Evolutionary conservation across 2,329 filamentous ascomycete genomes (phyloP), one percentile per base, ranked within the genome.

Genomic region (Arthrobotrys conoides): DNA sequence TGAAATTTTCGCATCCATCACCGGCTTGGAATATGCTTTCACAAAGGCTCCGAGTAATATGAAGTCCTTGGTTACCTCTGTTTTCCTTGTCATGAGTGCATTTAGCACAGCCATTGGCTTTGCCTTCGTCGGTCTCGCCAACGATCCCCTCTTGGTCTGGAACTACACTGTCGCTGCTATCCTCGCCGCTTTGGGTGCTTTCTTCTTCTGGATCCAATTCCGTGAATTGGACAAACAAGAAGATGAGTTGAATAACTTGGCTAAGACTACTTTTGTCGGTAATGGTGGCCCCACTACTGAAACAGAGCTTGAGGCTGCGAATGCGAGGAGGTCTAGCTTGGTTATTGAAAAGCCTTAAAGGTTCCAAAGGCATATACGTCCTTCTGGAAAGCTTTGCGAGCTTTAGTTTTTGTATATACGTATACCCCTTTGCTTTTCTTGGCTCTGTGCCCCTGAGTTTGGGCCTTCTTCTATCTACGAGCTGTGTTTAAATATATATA

Each of bases 1-100:
- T 1, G 88, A 89, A 82, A 89, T 89, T 82, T 87, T 89, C 80
- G 86, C 87, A 1, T 88, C 86, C 10, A 87, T 90, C 73, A 90
- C 88, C 2, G 90, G 90, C 0, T 89, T 92, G 80, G 92, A 93
- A 83, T 93, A 93, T 80, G 92, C 92, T 38, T 94, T 90, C 86
- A 91, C 90, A 83, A 93, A 93, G 84, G 91, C 91, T 0, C 92
- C 92, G 27, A 89, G 88, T 82, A 93, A 93, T 86, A 94, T 94
- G 92, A 90, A 91, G 80, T 92, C 90, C 0, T 87, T 94, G n/a
- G 91, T 94, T 65, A 89, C 89, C 87, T 77, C 87, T 12, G 82
- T 91, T n/a, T 90, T 88, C 81, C 85, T 90, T 71, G 86, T 91
- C 79, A 90, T 88, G 46, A 88, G 86, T 55, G 89, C 89, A 2